These are phyloP conservation scores for Pseudotsuga menziesii DNA, from an alignment of 75 land plant species.

Conservation along the genomic window DNA sequence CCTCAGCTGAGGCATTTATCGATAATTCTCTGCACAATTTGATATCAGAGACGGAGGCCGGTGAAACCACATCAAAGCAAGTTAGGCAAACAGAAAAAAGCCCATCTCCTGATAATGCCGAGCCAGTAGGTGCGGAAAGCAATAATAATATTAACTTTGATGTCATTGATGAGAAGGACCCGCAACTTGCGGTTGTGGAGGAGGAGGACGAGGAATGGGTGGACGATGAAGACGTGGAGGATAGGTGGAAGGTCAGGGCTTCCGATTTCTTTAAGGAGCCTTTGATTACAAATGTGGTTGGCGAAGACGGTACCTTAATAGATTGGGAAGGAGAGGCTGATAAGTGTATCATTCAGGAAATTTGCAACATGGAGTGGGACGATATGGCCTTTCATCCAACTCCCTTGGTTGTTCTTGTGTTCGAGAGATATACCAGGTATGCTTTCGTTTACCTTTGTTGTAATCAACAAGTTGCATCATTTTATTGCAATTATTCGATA, in stretches of 20 bases:
- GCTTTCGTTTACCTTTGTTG: neutral
- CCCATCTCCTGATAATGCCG: no score
- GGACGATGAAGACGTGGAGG: conserved; percentile 72
- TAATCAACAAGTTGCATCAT: no score
- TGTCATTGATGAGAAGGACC: no score
- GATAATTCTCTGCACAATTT: no score
- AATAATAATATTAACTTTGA: no score
- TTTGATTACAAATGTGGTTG: conserved; percentile 52
- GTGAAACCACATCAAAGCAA: no score
- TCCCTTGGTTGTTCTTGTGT: conserved; percentile 68
- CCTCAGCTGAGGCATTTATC: no score
- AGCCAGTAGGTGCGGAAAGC: no score
- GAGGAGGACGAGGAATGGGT: conserved; percentile 55
- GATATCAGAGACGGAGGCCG: no score
- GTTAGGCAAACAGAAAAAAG: no score
- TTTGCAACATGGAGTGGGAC: conserved; percentile 76
- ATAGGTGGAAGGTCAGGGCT: conserved; percentile 74
- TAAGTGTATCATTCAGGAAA: conserved; percentile 61
- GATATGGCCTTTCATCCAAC: conserved; percentile 74
- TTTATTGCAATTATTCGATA: neutral
- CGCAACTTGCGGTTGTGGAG: conserved; percentile 13
- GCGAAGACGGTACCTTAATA: conserved; percentile 56
- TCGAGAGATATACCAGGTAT: conserved; percentile 76
- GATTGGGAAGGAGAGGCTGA: conserved; percentile 85
- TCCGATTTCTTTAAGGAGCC: conserved; percentile 80